A percentile compares a stretch with the other conserved stretches of the same genome.
These are phyloP conservation scores for Elsinoe australis DNA, from an alignment of 2,329 filamentous ascomycete genomes.

Conservation along the genomic window DNA sequence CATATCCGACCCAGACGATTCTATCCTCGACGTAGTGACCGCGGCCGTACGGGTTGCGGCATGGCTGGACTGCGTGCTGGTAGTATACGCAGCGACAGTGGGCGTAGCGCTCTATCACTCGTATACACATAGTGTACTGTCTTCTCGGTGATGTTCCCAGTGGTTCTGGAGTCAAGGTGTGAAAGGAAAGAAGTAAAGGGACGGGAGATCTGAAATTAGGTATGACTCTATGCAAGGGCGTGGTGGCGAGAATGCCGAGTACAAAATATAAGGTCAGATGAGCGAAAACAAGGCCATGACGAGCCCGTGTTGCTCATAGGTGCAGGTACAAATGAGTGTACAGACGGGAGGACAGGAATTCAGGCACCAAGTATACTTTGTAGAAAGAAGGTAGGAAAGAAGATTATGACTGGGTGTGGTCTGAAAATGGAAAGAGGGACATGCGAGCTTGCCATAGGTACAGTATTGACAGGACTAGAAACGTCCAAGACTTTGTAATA, in stretches of 20 bases:
- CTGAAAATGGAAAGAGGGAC: constrained; percentile 5
- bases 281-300: too few relatives aligned
- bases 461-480: background rate
- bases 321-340: background rate
- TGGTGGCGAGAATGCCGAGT: too few relatives aligned
- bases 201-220: too few relatives aligned
- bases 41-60: constrained; percentile 63
- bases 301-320: background rate
- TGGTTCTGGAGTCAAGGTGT: background rate
- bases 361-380: background rate
- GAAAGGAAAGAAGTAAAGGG: background rate
- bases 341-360: background rate
- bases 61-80: constrained; percentile 77
- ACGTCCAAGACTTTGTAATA: background rate
- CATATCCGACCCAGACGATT: constrained; percentile 74
- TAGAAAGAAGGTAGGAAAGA: background rate
- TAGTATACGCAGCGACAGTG: constrained; percentile 85
- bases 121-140: constrained; percentile 63
- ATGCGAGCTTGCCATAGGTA: background rate
- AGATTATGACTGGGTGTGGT: background rate
- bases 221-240: too few relatives aligned
- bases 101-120: constrained; percentile 76
- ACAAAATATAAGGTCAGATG: too few relatives aligned
- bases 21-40: constrained; percentile 66
- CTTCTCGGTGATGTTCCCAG: background rate